phyloP scores from a whole-genome alignment of 768 basidiomycete genomes.

The Pleurotus cornucopiae region DNA sequence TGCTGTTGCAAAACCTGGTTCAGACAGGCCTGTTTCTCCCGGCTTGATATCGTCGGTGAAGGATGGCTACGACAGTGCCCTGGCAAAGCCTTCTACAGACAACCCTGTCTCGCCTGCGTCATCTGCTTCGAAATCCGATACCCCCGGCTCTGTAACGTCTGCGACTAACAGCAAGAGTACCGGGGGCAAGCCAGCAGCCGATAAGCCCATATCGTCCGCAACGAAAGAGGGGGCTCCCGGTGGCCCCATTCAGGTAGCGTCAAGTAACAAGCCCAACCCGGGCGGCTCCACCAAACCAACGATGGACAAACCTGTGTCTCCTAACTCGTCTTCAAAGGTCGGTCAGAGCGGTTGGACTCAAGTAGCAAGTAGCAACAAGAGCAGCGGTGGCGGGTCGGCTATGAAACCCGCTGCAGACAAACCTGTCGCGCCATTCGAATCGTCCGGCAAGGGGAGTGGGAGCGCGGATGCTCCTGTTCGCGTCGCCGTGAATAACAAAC shows the following conservation, averaged over 20 bases:
- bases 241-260: neutral
- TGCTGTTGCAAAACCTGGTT: neutral
- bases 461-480: neutral
- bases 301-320: no score
- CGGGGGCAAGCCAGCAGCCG: neutral
- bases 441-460: neutral
- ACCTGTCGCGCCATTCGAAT: neutral
- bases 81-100: no score
- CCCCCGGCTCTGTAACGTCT: no score
- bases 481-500: neutral
- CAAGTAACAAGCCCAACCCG: neutral
- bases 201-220: neutral
- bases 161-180: neutral
- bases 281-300: no score
- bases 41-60: neutral
- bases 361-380: no score
- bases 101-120: no score
- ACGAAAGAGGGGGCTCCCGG: neutral
- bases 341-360: no score
- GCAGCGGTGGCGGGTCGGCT: neutral
- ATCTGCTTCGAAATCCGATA: neutral
- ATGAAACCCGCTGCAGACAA: neutral
- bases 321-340: no score
- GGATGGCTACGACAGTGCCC: no score
- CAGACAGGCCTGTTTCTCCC: slow-evolving; percentile 1